A percentile compares a stretch with the other conserved stretches of the same genome.
These are phyloP conservation scores for Chaetomium cochliodes DNA, from an alignment of 495 filamentous ascomycete species.

Conservation along the genomic window DNA sequence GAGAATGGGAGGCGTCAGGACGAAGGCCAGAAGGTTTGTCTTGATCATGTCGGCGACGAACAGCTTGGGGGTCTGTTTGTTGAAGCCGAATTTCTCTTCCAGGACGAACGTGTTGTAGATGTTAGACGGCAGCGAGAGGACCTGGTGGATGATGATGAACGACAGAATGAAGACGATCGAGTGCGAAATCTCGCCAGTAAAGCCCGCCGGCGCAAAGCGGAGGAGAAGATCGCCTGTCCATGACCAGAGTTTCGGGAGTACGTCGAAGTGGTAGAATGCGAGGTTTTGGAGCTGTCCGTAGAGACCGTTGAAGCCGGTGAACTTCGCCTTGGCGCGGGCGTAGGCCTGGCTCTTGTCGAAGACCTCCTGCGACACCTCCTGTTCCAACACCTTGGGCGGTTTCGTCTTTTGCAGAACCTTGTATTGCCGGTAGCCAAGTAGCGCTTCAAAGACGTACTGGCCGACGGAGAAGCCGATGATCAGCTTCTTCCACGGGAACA, in stretches of 20 bases:
- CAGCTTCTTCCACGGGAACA: slow-evolving; percentile 96
- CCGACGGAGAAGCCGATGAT: slow-evolving; percentile 89
- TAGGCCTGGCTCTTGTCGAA: slow-evolving; percentile 98
- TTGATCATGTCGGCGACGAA: slow-evolving; percentile 93
- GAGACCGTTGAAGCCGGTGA: slow-evolving; percentile 71
- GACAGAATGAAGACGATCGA: slow-evolving; percentile 88
- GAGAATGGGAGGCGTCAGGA: slow-evolving; percentile 80
- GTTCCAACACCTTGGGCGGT: slow-evolving; percentile 77
- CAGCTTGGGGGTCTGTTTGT: slow-evolving; percentile 88
- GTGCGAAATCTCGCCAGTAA: slow-evolving; percentile 90
- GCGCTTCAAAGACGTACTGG: slow-evolving; percentile 83
- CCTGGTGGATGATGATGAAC: slow-evolving; percentile 76
- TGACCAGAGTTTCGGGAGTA: slow-evolving; percentile 86
- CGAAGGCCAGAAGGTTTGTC: slow-evolving; percentile 75
- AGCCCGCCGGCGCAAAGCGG: slow-evolving; percentile 69
- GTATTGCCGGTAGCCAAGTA: slow-evolving; percentile 84
- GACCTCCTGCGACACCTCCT: slow-evolving; percentile 82
- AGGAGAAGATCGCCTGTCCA: slow-evolving; percentile 72
- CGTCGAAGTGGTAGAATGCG: slow-evolving; percentile 82
- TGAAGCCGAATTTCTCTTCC: slow-evolving; percentile 97
- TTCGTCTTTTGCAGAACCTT: slow-evolving; percentile 73
- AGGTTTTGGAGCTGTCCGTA: slow-evolving; percentile 85
- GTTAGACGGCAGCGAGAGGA: slow-evolving; percentile 73
- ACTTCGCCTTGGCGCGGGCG: slow-evolving; percentile 91
- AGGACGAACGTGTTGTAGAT: slow-evolving; percentile 94